Evolutionary conservation across 2,329 filamentous ascomycete species (phyloP), one percentile per base, ranked within the genome.

Genomic region (Sclerotiophoma versabilis): DNA sequence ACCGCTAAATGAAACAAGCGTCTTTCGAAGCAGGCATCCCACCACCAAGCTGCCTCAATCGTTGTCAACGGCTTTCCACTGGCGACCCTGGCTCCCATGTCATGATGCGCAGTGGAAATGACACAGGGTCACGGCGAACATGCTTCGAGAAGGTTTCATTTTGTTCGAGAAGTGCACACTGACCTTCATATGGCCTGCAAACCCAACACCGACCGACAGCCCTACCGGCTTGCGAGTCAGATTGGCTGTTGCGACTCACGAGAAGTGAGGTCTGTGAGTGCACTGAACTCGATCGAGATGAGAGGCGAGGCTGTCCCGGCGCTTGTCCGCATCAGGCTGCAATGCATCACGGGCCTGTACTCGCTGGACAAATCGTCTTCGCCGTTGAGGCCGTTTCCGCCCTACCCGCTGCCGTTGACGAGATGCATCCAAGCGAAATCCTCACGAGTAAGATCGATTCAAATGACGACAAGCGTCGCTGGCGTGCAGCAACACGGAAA

Each of bases 1-100:
- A 42, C 63, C 66, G 69, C 58, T 25, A 65, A 53, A 62, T 71
- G 68, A 73, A 73, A 73, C 71, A 64, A 61, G 54, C 59, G 57
- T 63, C 61, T 68, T 68, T 58, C 56, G 51, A 58, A 44, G 39
- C 39, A 34, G 32, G 41, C 46, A 23, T 41, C 38, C 17, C 38
- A 49, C 23, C 33, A 22, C 45, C 51, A 33, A 52, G 43, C 54
- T 62, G 62, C 66, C 65, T 71, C 70, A 70, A 69, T 63, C 62
- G 65, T 63, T 63, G 41, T 62, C 56, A 63, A 60, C 65, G 68
- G 61, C 68, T 62, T 72, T 71, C 66, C 63, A 65, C 57, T 52
- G 39, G 60, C 55, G 67, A 66, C 57, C 64, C 64, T 41, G 51
- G 64, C 48, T 57, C 45, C 42, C 56, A 52, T 57, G 62, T 57